phyloP scores from a whole-genome alignment of 2,329 filamentous ascomycete species.

The Penicillium olsonii region DNA sequence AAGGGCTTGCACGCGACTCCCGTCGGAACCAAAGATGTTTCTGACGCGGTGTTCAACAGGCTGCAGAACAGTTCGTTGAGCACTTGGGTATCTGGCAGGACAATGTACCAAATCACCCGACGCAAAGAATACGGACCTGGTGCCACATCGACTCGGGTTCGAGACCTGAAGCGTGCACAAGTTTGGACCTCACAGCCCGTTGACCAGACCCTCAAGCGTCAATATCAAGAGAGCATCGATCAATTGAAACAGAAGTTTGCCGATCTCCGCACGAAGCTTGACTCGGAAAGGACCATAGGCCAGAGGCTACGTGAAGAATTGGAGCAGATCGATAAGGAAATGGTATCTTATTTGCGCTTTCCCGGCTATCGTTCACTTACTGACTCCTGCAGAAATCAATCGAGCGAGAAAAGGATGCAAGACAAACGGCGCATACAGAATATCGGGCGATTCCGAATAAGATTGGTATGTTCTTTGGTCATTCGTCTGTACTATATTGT shows the following conservation, averaged over 20 bases:
- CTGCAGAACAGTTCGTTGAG: constrained; percentile 62
- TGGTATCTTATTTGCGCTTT: constrained; percentile 38
- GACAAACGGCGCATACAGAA: constrained; percentile 66
- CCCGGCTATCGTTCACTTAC: neutral
- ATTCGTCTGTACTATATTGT: neutral
- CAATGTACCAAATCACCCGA: constrained; percentile 65
- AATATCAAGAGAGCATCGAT: constrained; percentile 56
- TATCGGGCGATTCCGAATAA: constrained; percentile 70
- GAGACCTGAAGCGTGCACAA: constrained; percentile 59
- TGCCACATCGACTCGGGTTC: constrained; percentile 70
- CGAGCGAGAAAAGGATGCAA: constrained; percentile 62
- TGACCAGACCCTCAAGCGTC: constrained; percentile 59
- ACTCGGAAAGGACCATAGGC: constrained; percentile 32
- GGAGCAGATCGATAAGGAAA: constrained; percentile 36
- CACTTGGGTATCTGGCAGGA: constrained; percentile 69
- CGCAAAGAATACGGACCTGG: constrained; percentile 78
- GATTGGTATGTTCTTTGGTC: constrained; percentile 59
- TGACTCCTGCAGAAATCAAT: constrained; percentile 30
- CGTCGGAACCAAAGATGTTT: constrained; percentile 64
- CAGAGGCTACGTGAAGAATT: constrained; percentile 23
- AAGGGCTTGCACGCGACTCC: constrained; percentile 68
- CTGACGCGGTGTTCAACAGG: constrained; percentile 66
- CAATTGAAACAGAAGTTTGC: constrained; percentile 46
- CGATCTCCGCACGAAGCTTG: constrained; percentile 29
- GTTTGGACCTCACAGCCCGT: constrained; percentile 79